These are phyloP conservation scores for Termitomyces sp. DNA, from an alignment of 768 basidiomycete genomes.

Conservation along the genomic window DNA sequence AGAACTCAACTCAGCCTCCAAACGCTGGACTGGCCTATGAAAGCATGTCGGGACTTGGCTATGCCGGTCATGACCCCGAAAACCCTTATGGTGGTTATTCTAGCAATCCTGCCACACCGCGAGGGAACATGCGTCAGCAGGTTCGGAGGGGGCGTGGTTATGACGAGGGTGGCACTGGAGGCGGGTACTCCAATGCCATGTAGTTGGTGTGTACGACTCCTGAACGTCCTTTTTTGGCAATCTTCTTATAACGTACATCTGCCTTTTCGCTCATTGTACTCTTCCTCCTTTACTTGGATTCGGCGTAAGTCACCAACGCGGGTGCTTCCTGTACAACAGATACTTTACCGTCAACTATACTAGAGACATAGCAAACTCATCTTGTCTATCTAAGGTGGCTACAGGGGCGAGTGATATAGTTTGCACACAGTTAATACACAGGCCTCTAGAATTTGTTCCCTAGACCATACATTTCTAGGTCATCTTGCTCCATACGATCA, in stretches of 20 bases:
- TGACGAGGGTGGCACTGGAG: slow-evolving; percentile 24
- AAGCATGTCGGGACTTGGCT: background rate
- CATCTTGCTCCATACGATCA: slow-evolving; percentile 77
- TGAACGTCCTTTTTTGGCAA: background rate
- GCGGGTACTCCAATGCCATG: slow-evolving; percentile 25
- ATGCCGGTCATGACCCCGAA: slow-evolving; percentile 4
- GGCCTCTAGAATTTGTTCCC: background rate
- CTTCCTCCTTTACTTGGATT: background rate
- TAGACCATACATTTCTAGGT: background rate
- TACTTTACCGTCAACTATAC: slow-evolving; percentile 7
- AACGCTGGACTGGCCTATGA: background rate
- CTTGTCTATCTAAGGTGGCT: no score
- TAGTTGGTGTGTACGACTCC: slow-evolving; percentile 12
- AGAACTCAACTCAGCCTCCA: background rate
- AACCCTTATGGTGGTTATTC: slow-evolving; percentile 19
- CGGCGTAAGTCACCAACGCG: background rate
- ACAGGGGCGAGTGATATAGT: no score
- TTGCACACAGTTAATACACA: no score
- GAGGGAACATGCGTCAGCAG: slow-evolving; percentile 15
- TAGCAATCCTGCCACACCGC: slow-evolving; percentile 11
- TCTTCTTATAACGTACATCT: background rate
- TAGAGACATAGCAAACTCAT: background rate
- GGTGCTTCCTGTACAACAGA: slow-evolving; percentile 17
- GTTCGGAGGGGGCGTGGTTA: slow-evolving; percentile 23
- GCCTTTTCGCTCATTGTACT: slow-evolving; percentile 3